phyloP scores from a whole-genome alignment of 352 stramenopile genomes.

The Phytophthora syringae region DNA sequence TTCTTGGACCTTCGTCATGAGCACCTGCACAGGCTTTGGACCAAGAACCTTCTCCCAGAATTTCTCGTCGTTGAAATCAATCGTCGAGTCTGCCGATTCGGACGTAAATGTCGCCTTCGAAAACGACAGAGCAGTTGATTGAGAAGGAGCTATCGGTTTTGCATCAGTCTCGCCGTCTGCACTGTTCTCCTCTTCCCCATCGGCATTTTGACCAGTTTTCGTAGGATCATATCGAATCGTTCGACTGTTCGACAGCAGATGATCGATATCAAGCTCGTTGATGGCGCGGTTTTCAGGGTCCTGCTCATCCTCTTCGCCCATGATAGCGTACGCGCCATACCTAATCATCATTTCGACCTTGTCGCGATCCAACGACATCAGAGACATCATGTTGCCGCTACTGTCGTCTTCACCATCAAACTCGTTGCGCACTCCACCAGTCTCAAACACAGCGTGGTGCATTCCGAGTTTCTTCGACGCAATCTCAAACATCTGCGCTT shows the following conservation, averaged over 20 bases:
- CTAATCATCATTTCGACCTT: constrained; percentile 99
- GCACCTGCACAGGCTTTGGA: constrained; percentile 82
- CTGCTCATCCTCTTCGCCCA: constrained; percentile 97
- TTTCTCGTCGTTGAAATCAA: constrained; percentile 92
- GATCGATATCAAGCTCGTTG: constrained; percentile 91
- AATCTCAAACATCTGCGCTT: constrained; percentile 99
- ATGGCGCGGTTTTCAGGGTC: constrained; percentile 89
- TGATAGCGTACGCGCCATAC: constrained; percentile 97
- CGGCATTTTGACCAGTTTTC: constrained; percentile 44
- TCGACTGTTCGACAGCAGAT: constrained; percentile 83
- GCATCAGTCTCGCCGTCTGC: constrained; percentile 48
- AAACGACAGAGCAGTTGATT: constrained; percentile 82
- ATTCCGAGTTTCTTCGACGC: constrained; percentile 99
- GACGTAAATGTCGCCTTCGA: constrained; percentile 90
- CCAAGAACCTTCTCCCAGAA: constrained; percentile 93
- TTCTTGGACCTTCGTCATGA: constrained; percentile 92
- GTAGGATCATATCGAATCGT: constrained; percentile 91
- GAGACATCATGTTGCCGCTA: constrained; percentile 91
- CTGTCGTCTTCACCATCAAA: constrained; percentile 96
- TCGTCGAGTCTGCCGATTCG: constrained; percentile 86
- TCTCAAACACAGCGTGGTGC: constrained; percentile 98
- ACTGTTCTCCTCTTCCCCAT: constrained; percentile 44
- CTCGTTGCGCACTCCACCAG: constrained; percentile 89
- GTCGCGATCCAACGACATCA: constrained; percentile 95
- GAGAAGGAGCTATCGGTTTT: constrained; percentile 45